Conservation (phyloP, 495 filamentous ascomycete genomes). For the Talaromyces thailandensis region DNA sequence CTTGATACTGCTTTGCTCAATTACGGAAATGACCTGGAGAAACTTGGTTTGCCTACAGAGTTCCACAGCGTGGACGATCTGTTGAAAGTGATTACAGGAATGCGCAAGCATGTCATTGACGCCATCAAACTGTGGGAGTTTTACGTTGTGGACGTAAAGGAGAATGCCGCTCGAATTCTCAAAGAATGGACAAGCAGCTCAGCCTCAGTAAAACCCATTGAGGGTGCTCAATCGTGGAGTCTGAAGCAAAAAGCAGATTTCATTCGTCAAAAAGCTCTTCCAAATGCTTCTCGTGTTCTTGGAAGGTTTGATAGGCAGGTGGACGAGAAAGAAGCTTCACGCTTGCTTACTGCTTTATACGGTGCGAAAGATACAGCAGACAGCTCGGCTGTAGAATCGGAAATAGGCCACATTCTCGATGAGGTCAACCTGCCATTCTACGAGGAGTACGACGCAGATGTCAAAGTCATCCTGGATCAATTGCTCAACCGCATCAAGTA, state of each 20-base stretch:
- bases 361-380: constrained; percentile 54
- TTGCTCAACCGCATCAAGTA: constrained; percentile 93
- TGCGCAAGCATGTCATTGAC: constrained; percentile 71
- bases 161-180: constrained; percentile 57
- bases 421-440: constrained; percentile 83
- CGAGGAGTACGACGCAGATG: constrained; percentile 79
- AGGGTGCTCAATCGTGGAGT: constrained; percentile 38
- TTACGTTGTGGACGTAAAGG: constrained; percentile 73
- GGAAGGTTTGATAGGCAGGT: constrained; percentile 65
- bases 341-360: constrained; percentile 56
- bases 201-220: constrained; percentile 1
- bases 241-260: constrained; percentile 54
- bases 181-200: constrained; percentile 57
- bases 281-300: constrained; percentile 61
- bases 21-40: constrained; percentile 59
- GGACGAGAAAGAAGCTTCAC: constrained; percentile 59
- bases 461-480: constrained; percentile 76
- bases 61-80: constrained; percentile 65
- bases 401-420: constrained; percentile 58
- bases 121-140: constrained; percentile 83
- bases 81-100: constrained; percentile 70
- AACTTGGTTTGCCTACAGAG: constrained; percentile 62
- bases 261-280: constrained; percentile 53
- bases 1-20: constrained; percentile 78
- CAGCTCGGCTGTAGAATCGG: constrained; percentile 29